These are phyloP conservation scores for Marasmius tenuissimus DNA, from an alignment of 1,284 basidiomycete species.

Conservation along the genomic window DNA sequence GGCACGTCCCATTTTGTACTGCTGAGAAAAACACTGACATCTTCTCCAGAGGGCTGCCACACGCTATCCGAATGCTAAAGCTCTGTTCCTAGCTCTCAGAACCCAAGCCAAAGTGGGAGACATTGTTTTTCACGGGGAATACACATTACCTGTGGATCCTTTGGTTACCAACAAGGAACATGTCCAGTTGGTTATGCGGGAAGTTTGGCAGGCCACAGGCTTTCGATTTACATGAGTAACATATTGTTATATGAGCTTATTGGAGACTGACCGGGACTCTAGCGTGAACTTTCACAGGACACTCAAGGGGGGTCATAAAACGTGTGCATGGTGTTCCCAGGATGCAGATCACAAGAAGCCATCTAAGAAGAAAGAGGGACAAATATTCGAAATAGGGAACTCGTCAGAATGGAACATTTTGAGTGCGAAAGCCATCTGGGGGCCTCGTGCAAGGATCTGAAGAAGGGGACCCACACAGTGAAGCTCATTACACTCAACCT, in stretches of 20 bases:
- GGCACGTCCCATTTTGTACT: no score
- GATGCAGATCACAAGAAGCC: not conserved
- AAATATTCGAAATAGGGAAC: not conserved
- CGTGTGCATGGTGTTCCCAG: not conserved
- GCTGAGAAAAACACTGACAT: no score
- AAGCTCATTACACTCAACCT: not conserved
- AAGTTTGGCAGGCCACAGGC: constrained; percentile 21
- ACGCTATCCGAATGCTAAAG: not conserved
- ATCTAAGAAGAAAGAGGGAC: not conserved
- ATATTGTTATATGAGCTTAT: not conserved
- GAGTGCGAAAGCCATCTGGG: not conserved
- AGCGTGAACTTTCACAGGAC: not conserved
- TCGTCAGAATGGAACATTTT: not conserved
- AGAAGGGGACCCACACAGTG: not conserved
- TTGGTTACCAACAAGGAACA: constrained; percentile 15
- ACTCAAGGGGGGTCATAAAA: not conserved
- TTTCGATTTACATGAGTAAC: constrained; percentile 22
- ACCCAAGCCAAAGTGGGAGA: not conserved
- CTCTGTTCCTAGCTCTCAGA: not conserved
- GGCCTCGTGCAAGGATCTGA: not conserved
- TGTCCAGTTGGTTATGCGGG: constrained; percentile 14
- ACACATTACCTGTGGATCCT: constrained; percentile 12
- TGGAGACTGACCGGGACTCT: not conserved
- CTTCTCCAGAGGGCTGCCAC: no score
- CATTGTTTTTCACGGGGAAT: constrained; percentile 12